Conservation (phyloP, 306 rosid genomes). For the Astragalus membranaceus region DNA sequence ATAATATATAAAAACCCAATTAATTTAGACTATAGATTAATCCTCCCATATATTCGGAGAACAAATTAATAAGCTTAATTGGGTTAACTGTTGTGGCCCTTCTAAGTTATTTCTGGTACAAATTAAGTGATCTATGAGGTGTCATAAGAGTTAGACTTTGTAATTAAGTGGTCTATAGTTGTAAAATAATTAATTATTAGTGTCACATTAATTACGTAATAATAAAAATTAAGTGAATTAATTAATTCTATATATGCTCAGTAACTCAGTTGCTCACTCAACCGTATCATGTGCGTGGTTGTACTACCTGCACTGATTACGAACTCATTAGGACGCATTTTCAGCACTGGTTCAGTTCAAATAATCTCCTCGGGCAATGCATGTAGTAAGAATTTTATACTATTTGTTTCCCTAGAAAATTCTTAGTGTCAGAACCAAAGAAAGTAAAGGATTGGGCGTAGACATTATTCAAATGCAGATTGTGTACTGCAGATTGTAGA, state of each 20-base stretch:
- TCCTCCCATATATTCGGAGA: too few species aligned
- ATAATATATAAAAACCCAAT: too few species aligned
- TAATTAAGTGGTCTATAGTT: too few species aligned
- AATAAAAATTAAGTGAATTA: constrained; percentile 8
- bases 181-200: too few species aligned
- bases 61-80: too few species aligned
- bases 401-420: constrained; percentile 15
- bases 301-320: not conserved
- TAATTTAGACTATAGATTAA: too few species aligned
- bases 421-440: not conserved
- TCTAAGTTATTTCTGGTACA: too few species aligned
- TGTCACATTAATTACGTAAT: too few species aligned
- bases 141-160: too few species aligned
- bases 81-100: too few species aligned
- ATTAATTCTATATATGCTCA: not conserved
- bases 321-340: not conserved
- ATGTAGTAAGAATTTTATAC: not conserved
- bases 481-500: not conserved
- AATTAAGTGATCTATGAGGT: too few species aligned
- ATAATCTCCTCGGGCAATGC: not conserved
- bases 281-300: constrained; percentile 2
- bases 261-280: not conserved
- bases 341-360: not conserved
- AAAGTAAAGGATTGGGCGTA: not conserved
- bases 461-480: not conserved